These are phyloP conservation scores for Suhomyces taliae DNA, from an alignment of 1,139 yeast species.

Conservation along the genomic window DNA sequence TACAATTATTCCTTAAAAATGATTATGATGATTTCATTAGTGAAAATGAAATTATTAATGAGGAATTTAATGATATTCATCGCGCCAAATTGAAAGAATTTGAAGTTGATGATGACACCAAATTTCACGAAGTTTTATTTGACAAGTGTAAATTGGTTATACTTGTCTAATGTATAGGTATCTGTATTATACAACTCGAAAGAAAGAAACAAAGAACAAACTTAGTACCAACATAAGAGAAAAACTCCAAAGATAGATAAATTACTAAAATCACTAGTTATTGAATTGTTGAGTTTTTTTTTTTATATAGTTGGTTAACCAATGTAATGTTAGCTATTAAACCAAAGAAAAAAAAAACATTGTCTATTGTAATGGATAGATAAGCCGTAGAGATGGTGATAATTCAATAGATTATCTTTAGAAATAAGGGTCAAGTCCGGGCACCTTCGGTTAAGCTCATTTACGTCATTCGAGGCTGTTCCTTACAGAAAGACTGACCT, in stretches of 20 bases:
- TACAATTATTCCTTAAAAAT: slow-evolving; percentile 40
- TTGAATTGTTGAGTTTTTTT: too few species aligned
- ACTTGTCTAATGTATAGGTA: slow-evolving; percentile 15
- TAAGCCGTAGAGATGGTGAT: too few species aligned
- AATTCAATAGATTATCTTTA: too few species aligned
- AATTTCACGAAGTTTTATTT: slow-evolving; percentile 43
- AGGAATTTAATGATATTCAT: slow-evolving; percentile 25
- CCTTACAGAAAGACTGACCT: too few species aligned
- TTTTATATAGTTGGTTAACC: too few species aligned
- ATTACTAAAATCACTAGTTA: too few species aligned
- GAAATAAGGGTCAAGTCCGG: too few species aligned
- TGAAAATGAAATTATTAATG: slow-evolving; percentile 30
- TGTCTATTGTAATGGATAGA: too few species aligned
- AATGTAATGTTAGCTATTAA: too few species aligned
- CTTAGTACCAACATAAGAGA: not conserved
- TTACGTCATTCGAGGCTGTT: too few species aligned
- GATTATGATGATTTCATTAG: slow-evolving; percentile 43
- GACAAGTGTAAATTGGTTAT: slow-evolving; percentile 50
- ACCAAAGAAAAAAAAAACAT: too few species aligned
- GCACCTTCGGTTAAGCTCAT: too few species aligned
- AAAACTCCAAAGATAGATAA: not conserved
- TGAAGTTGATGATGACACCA: slow-evolving; percentile 43
- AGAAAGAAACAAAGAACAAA: not conserved
- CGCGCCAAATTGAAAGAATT: slow-evolving; percentile 27
- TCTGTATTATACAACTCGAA: not conserved